These are phyloP conservation scores for Macaranga tanarius DNA, from an alignment of 441 rosid genomes.

Conservation along the genomic window DNA sequence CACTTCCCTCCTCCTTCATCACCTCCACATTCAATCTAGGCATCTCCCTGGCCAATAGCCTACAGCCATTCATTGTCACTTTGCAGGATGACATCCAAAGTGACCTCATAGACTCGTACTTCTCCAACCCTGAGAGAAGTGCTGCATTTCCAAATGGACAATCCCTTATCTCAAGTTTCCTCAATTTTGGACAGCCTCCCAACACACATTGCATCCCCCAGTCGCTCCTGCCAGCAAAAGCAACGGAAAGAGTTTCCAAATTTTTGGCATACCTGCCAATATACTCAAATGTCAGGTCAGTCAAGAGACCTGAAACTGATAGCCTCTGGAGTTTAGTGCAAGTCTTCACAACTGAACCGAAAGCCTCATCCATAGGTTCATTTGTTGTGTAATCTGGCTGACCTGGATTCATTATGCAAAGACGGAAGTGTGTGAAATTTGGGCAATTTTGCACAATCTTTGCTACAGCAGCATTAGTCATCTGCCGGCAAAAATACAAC, in stretches of 20 bases:
- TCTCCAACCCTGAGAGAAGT: slow-evolving; percentile 59
- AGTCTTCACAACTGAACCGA: slow-evolving; percentile 67
- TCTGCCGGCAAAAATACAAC: slow-evolving; percentile 64
- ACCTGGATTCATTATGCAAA: slow-evolving; percentile 67
- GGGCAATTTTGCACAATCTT: slow-evolving; percentile 65
- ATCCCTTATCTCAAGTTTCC: slow-evolving; percentile 76
- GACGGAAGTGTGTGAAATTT: slow-evolving; percentile 66
- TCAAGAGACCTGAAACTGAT: slow-evolving; percentile 61
- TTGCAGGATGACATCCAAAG: slow-evolving; percentile 80
- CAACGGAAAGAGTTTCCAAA: slow-evolving; percentile 66
- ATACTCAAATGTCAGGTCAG: slow-evolving; percentile 58
- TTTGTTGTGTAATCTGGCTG: slow-evolving; percentile 60
- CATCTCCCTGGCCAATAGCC: slow-evolving; percentile 51
- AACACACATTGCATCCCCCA: slow-evolving; percentile 61
- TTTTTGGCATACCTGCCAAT: slow-evolving; percentile 64
- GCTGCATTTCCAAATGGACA: slow-evolving; percentile 65
- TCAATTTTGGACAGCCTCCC: slow-evolving; percentile 58
- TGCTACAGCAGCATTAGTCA: slow-evolving; percentile 71
- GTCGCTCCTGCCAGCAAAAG: slow-evolving; percentile 69
- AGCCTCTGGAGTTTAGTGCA: slow-evolving; percentile 69
- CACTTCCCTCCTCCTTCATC: slow-evolving; percentile 64
- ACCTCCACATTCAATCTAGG: slow-evolving; percentile 72
- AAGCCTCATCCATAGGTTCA: slow-evolving; percentile 69
- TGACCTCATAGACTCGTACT: slow-evolving; percentile 68
- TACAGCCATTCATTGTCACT: slow-evolving; percentile 55